A percentile compares a stretch with the other conserved stretches of the same genome.
Evolutionary conservation across 1,284 basidiomycete species (phyloP).

Genomic region (Heterobasidion irregulare): DNA sequence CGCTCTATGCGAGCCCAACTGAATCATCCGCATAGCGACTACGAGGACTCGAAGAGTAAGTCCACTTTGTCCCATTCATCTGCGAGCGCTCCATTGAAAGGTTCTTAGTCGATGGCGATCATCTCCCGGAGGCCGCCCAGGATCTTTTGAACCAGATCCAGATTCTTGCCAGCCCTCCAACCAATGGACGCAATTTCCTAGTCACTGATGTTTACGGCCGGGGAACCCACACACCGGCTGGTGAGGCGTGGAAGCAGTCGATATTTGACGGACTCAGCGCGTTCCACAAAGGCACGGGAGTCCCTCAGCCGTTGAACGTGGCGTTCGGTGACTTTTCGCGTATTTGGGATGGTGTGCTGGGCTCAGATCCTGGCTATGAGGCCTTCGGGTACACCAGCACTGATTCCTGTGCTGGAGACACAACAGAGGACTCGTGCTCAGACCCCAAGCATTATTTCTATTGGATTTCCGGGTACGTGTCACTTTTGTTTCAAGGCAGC

Average conservation of each 20-base stretch:
- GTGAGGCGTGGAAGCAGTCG: conserved; percentile 22
- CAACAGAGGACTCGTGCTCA: conserved; percentile 15
- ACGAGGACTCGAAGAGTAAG: conserved; percentile 19
- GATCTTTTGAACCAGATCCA: conserved; percentile 24
- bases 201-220: conserved; percentile 24
- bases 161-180: conserved; percentile 19
- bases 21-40: conserved; percentile 15
- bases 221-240: conserved; percentile 16
- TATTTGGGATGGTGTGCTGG: conserved; percentile 23
- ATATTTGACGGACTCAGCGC: conserved; percentile 18
- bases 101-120: conserved; percentile 22
- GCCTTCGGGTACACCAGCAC: conserved; percentile 25
- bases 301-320: conserved; percentile 12
- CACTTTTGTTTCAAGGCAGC: neutral
- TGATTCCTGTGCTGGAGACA: conserved; percentile 16
- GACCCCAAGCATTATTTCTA: conserved; percentile 43
- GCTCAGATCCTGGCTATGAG: conserved; percentile 17
- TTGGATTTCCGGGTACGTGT: conserved; percentile 37
- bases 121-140: conserved; percentile 25
- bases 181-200: conserved; percentile 22
- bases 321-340: conserved; percentile 20
- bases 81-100: neutral
- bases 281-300: conserved; percentile 11
- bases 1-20: neutral
- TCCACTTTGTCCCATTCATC: neutral